Percentiles rank a stretch among this genome's conserved stretches.
Evolutionary conservation across 2,329 filamentous ascomycete species (phyloP).

Genomic region (Hyphodiscus sp.): DNA sequence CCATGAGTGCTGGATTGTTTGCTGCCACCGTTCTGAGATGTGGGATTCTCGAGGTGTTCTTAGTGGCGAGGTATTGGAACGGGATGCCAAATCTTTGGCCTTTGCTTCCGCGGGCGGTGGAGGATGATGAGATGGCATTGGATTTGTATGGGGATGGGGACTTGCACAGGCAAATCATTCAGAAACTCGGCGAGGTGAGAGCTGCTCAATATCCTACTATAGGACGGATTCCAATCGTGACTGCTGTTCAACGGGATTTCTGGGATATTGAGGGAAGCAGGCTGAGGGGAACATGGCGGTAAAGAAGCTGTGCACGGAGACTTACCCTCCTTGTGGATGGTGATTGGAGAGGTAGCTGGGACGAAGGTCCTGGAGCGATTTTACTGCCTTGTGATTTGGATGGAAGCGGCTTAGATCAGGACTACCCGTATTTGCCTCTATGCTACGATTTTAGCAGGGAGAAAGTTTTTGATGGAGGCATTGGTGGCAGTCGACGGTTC

Average conservation of each 20-base stretch:
- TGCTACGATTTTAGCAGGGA: no score
- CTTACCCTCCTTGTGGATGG: no score
- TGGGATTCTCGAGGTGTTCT: neutral
- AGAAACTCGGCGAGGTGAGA: neutral
- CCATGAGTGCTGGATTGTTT: neutral
- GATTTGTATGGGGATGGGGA: neutral
- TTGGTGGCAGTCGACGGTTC: no score
- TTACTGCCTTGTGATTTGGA: no score
- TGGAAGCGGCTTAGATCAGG: no score
- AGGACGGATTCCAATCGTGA: neutral
- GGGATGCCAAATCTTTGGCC: neutral
- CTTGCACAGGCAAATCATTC: neutral
- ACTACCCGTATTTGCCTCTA: no score
- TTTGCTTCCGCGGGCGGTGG: neutral
- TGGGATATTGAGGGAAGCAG: neutral
- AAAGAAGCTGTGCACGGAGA: no score
- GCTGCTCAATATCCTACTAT: neutral
- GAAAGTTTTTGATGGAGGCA: no score
- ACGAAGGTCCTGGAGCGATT: no score
- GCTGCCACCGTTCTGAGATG: neutral
- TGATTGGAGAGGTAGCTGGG: no score
- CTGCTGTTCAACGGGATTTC: neutral
- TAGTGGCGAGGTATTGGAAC: neutral
- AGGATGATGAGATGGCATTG: neutral
- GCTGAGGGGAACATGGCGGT: neutral